phyloP scores from a whole-genome alignment of 495 filamentous ascomycete genomes.

The Staphylotrichum tortipilum region DNA sequence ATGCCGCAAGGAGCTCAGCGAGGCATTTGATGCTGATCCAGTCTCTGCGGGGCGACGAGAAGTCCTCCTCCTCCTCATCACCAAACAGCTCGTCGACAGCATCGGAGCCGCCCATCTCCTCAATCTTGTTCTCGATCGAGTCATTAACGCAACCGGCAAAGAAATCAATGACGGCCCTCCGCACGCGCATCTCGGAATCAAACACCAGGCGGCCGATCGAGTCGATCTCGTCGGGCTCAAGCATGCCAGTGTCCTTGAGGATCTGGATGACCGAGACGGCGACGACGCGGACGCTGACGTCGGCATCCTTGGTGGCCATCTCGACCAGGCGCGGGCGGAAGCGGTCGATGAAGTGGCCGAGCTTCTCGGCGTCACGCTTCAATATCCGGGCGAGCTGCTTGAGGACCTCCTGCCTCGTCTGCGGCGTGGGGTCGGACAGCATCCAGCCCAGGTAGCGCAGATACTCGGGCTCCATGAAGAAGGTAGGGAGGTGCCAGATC shows the following conservation, averaged over 20 bases:
- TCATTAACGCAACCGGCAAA: constrained; percentile 81
- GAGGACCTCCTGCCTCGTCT: constrained; percentile 67
- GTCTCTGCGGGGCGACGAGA: constrained; percentile 59
- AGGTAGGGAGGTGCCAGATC: constrained; percentile 72
- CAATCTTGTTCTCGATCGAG: constrained; percentile 65
- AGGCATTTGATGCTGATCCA: constrained; percentile 93
- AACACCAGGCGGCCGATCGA: constrained; percentile 76
- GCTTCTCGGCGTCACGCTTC: constrained; percentile 65
- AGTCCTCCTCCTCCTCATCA: constrained; percentile 67
- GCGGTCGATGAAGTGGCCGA: constrained; percentile 82
- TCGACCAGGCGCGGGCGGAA: constrained; percentile 85
- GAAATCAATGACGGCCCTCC: constrained; percentile 81
- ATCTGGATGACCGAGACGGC: constrained; percentile 73
- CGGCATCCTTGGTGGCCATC: constrained; percentile 77
- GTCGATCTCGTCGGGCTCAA: constrained; percentile 87
- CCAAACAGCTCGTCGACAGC: constrained; percentile 56
- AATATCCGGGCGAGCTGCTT: constrained; percentile 70
- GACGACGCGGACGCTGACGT: constrained; percentile 64
- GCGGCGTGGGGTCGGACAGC: constrained; percentile 63
- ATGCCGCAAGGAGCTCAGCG: constrained; percentile 69
- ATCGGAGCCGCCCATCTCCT: constrained; percentile 65
- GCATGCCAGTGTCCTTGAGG: constrained; percentile 71
- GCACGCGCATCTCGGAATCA: constrained; percentile 71
- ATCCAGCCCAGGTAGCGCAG: constrained; percentile 93
- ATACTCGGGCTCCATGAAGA: constrained; percentile 80